phyloP scores from a whole-genome alignment of 2,329 filamentous ascomycete species.

The Penicillium sp. region DNA sequence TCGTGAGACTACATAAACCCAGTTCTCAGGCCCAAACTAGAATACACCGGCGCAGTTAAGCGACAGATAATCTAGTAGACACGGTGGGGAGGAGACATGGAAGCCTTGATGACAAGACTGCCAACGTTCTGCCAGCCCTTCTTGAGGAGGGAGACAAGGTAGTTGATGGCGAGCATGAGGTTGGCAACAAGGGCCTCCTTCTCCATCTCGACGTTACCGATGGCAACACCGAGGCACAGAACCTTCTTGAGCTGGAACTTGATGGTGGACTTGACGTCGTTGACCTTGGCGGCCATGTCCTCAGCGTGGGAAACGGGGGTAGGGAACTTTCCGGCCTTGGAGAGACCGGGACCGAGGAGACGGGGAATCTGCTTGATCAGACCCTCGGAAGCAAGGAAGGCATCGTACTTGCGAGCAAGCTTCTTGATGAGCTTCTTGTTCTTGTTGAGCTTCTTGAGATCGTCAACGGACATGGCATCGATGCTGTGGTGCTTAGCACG shows the following conservation, averaged over 20 bases:
- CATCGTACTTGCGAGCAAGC: slow-evolving; percentile 99
- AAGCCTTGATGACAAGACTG: slow-evolving; percentile 99
- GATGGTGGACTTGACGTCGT: slow-evolving; percentile 99
- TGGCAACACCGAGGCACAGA: slow-evolving; percentile 98
- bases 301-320: slow-evolving; percentile 96
- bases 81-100: slow-evolving; percentile 98
- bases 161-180: slow-evolving; percentile 99
- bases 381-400: slow-evolving; percentile 94
- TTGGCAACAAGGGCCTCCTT: slow-evolving; percentile 95
- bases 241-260: slow-evolving; percentile 99
- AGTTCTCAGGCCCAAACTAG: slow-evolving; percentile 23
- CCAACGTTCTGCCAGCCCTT: slow-evolving; percentile 99
- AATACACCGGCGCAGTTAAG: slow-evolving; percentile 27
- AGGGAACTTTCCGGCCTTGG: slow-evolving; percentile 99
- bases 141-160: slow-evolving; percentile 98
- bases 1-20: slow-evolving; percentile 31
- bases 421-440: slow-evolving; percentile 99
- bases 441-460: slow-evolving; percentile 99
- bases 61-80: slow-evolving; percentile 70
- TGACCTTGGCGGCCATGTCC: slow-evolving; percentile 92
- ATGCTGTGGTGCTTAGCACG: slow-evolving; percentile 99
- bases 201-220: slow-evolving; percentile 97
- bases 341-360: slow-evolving; percentile 98
- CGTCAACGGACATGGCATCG: slow-evolving; percentile 96
- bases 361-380: slow-evolving; percentile 99